A percentile compares a stretch with the other conserved stretches of the same genome.
Evolutionary conservation across 2,329 filamentous ascomycete genomes (phyloP).

Genomic region (Penicillium frequentans): DNA sequence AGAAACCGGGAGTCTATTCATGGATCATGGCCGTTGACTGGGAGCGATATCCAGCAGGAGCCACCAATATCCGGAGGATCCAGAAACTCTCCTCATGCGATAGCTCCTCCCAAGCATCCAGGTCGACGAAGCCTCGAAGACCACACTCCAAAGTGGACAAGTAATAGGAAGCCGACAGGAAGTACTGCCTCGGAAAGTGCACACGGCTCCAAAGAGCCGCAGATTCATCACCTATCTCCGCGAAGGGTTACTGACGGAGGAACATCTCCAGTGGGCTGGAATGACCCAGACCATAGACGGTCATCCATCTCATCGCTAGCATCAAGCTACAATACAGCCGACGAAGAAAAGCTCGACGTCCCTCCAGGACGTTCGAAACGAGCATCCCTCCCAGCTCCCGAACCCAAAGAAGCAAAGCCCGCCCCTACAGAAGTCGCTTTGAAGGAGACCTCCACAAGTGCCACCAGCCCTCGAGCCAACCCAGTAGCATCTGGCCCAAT

Average conservation of each 20-base stretch:
- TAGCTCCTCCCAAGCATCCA: constrained; percentile 12
- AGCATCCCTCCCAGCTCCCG: background rate
- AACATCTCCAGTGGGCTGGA: background rate
- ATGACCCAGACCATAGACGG: background rate
- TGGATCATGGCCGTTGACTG: background rate
- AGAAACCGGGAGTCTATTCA: background rate
- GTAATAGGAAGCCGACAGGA: background rate
- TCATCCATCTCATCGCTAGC: constrained; percentile 17
- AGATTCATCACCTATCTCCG: background rate
- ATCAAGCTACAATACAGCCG: constrained; percentile 35
- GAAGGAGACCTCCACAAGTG: background rate
- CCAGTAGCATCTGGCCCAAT: constrained; percentile 5
- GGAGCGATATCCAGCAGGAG: background rate
- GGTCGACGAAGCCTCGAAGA: constrained; percentile 1
- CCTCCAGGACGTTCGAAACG: background rate
- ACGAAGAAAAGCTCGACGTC: constrained; percentile 25
- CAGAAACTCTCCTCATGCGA: background rate
- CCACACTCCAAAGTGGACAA: background rate
- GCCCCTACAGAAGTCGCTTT: background rate
- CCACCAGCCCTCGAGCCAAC: constrained; percentile 1
- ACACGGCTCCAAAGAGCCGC: background rate
- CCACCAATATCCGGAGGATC: background rate
- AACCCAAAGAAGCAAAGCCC: background rate
- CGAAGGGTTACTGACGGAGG: background rate
- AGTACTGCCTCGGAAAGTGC: background rate